These are phyloP conservation scores for Aspergillus cavernicola DNA, from an alignment of 495 filamentous ascomycete genomes.

Conservation along the genomic window DNA sequence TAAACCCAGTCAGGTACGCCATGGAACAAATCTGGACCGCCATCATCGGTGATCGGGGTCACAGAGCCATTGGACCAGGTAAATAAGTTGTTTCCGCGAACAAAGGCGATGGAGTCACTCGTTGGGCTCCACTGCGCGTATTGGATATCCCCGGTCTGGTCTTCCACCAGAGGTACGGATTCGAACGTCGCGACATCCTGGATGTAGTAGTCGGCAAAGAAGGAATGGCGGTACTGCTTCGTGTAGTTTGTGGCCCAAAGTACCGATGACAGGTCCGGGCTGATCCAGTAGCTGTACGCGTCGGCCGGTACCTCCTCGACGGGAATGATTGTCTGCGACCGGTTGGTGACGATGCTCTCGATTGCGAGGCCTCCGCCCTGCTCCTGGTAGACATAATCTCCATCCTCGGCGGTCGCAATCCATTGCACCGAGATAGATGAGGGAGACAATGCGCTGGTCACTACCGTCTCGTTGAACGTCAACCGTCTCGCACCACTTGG, in stretches of 20 bases:
- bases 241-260: constrained; percentile 21
- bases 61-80: constrained; percentile 15
- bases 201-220: constrained; percentile 21
- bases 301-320: constrained; percentile 10
- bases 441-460: constrained; percentile 9
- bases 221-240: constrained; percentile 21
- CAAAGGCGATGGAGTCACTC: constrained; percentile 17
- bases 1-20: constrained; percentile 23
- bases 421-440: constrained; percentile 16
- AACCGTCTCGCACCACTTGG: constrained; percentile 11
- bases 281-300: constrained; percentile 15
- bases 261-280: constrained; percentile 19
- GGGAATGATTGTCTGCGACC: constrained; percentile 15
- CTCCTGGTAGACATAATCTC: constrained; percentile 17
- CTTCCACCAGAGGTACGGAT: constrained; percentile 8
- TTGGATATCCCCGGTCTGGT: constrained; percentile 17
- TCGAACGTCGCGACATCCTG: constrained; percentile 18
- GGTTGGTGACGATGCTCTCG: constrained; percentile 21
- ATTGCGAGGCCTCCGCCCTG: constrained; percentile 15
- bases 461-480: constrained; percentile 19
- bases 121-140: constrained; percentile 19
- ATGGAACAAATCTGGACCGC: constrained; percentile 17
- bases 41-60: constrained; percentile 16
- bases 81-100: constrained; percentile 18
- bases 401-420: constrained; percentile 17